Base-by-base conservation (phyloP, 148 eudicot genomes). In the Pharnaceum exiguum region DNA sequence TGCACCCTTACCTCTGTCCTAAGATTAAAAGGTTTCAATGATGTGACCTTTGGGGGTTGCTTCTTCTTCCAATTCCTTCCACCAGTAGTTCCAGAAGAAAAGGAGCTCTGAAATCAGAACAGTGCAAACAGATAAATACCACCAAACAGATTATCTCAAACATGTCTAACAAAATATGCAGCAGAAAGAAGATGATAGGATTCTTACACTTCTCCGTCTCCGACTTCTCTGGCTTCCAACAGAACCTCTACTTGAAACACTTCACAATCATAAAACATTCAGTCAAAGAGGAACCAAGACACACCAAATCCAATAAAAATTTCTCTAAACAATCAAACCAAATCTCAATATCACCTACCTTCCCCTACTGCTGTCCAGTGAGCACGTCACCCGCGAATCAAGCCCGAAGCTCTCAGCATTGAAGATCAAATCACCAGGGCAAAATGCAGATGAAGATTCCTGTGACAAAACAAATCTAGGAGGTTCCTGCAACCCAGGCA, bases 361-460 rank as follows among this genome's bases (percentile, higher is more conserved):
- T 71, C 79, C 96, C 16, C 69, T 81, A 51, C 75, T 66, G 64
- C 74, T 73, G 64, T 82, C 89, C 40, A 75, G 58, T n/a, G 93
- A 87, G 22, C 82, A 68, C 2, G 83, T 66, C 38, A 63, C 81
- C 9, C 52, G 66, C 5, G 86, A 75, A 55, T 77, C 82, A 39
- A 87, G 53, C 22, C 98, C 98, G 53, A 90, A 81, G 60, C 84
- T 82, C 75, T 84, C 84, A 0, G 88, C 86, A 5, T 80, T 91
- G 31, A 91, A 72, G 39, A 79, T 76, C 36, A 85, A 62, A 26
- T 83, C 82, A 10, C 87, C 84, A 8, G 94, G 90, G 58, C 84
- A 80, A 50, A 91, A 85, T 1, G 79, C 69, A 53, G 87, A 71
- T 3, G 82, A 70, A 27, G 82, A 78, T 15, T 65, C 74, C 66